These are phyloP conservation scores for Margaritispora aquatica DNA, from an alignment of 495 filamentous ascomycete genomes.

Conservation along the genomic window DNA sequence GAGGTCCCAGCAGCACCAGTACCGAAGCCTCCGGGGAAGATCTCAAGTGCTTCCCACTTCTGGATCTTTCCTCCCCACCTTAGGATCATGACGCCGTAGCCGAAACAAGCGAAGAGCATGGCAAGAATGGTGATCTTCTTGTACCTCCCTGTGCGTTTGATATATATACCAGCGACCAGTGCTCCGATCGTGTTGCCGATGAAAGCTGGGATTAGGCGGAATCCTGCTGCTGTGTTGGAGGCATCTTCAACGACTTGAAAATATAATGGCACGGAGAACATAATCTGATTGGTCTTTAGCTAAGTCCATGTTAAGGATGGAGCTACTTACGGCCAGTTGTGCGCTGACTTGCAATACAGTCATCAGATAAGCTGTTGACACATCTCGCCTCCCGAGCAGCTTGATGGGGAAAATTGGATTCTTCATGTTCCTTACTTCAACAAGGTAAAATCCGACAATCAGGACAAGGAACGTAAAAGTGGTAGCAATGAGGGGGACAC, in stretches of 20 bases:
- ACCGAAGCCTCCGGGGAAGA: slow-evolving; percentile 48
- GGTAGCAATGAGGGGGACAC: neutral
- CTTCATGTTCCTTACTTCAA: slow-evolving; percentile 38
- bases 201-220: slow-evolving; percentile 58
- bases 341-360: slow-evolving; percentile 30
- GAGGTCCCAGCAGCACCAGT: slow-evolving; percentile 46
- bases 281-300: slow-evolving; percentile 29
- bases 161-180: slow-evolving; percentile 48
- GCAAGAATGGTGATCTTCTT: slow-evolving; percentile 47
- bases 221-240: slow-evolving; percentile 51
- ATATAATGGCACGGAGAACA: slow-evolving; percentile 59
- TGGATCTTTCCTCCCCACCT: slow-evolving; percentile 55
- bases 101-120: slow-evolving; percentile 38
- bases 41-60: neutral
- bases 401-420: slow-evolving; percentile 60
- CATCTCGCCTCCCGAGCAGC: slow-evolving; percentile 45
- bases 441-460: slow-evolving; percentile 33
- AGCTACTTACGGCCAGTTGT: slow-evolving; percentile 41
- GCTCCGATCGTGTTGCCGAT: slow-evolving; percentile 60
- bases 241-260: slow-evolving; percentile 55
- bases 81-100: slow-evolving; percentile 50
- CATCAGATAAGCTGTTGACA: slow-evolving; percentile 48
- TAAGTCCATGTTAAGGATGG: slow-evolving; percentile 9
- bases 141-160: slow-evolving; percentile 53
- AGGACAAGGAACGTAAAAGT: neutral